A percentile compares a stretch with the other conserved stretches of the same genome.
Evolutionary conservation across 345 rosid species (phyloP).

Genomic region (Eucalyptus cloeziana): DNA sequence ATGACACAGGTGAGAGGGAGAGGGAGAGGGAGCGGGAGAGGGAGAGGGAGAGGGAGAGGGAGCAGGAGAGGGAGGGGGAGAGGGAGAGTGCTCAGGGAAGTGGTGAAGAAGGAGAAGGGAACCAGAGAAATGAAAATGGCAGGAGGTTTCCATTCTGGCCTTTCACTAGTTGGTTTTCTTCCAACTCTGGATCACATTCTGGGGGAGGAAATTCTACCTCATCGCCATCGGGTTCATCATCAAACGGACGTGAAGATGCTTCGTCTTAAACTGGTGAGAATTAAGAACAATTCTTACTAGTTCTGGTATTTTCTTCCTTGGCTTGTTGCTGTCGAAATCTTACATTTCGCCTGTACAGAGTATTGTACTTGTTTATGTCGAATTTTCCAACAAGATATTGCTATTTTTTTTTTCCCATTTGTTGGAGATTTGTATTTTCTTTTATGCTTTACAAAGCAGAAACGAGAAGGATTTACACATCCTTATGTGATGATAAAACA

Average conservation of each 20-base stretch:
- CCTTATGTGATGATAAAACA: background rate
- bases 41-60: conserved; percentile 2
- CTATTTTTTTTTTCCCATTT: background rate
- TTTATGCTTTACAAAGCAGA: background rate
- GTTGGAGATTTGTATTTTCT: background rate
- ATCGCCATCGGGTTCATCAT: conserved; percentile 11
- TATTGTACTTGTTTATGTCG: background rate
- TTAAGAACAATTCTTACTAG: background rate
- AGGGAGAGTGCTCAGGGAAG: background rate
- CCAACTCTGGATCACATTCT: conserved; percentile 29
- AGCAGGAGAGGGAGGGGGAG: conserved; percentile 3
- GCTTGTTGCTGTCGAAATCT: background rate
- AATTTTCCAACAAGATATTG: background rate
- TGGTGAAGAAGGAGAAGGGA: conserved; percentile 12
- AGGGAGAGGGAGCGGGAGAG: background rate
- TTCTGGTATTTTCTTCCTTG: background rate
- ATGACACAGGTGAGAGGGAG: conserved; percentile 16
- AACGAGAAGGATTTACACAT: background rate
- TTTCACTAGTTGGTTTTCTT: conserved; percentile 55
- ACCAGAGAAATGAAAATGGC: conserved; percentile 29
- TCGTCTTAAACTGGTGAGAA: conserved; percentile 17
- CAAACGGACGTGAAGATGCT: conserved; percentile 4
- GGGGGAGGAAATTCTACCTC: conserved; percentile 30
- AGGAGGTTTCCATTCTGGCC: conserved; percentile 83
- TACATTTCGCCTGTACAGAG: background rate